Evolutionary conservation across 495 filamentous ascomycete species (phyloP), one percentile per base, ranked within the genome.

Genomic region (Aspergillus sparsus): DNA sequence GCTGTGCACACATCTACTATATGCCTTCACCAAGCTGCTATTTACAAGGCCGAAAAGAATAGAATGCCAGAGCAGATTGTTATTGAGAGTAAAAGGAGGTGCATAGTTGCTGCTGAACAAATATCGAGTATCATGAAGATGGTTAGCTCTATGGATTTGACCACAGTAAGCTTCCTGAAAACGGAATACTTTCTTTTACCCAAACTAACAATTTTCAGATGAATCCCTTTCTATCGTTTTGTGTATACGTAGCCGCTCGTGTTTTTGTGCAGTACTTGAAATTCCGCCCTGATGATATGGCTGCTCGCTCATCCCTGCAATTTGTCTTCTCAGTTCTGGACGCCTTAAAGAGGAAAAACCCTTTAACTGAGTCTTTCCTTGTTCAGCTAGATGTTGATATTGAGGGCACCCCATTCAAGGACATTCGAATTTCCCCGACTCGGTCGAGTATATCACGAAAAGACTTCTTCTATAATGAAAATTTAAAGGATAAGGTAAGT

Each of bases 261-360:
- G 95, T 98, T 2, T 97, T 98, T 64, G 90, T 97, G 9, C 93
- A 98, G 67, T 97, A 96, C 67, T 80, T 97, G 5, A 98, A 94
- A 73, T 91, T 87, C 42, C 82, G 87, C 15, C 92, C 93, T 6
- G 85, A 93, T 42, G 95, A 98, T 66, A 84, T 85, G 52, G 88
- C 92, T 58, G 87, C 90, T 33, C 83, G 83, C 13, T 87, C 91
- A 35, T 96, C 93, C 1, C 77, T 99, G 31, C 85, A 93, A 62
- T 98, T 99, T 69, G 81, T 98, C 31, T 82, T 98, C 6, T 83
- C 85, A 33, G 93, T 93, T 10, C 93, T 99, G 82, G 89, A 91
- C 47, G 89, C 90, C 13, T 70, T 99, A 62, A 95, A 94, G 73
- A 83, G 80, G 51, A 89, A 90, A 66, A 97, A 96, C 63, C 93